A percentile compares a stretch with the other conserved stretches of the same genome.
Evolutionary conservation across 352 stramenopile genomes (phyloP).

Genomic region (Blastocystis sp.): DNA sequence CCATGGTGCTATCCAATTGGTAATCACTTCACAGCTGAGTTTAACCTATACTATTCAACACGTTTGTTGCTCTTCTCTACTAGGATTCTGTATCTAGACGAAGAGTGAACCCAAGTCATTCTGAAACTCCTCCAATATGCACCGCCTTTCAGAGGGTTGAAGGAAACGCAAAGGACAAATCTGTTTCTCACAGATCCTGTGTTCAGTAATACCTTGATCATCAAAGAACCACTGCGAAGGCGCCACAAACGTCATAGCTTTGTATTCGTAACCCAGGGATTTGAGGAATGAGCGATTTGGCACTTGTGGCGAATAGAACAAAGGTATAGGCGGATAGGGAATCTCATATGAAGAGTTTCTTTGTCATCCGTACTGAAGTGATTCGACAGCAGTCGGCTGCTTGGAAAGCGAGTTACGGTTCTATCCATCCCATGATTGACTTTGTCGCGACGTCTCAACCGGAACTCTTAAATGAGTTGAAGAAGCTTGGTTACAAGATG

Average conservation of each 20-base stretch:
- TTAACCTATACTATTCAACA: no score
- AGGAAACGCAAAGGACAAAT: no score
- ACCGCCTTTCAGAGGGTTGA: no score
- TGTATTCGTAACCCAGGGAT: neutral
- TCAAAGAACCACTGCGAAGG: neutral
- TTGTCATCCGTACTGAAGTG: neutral
- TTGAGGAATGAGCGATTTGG: slow-evolving; percentile 1
- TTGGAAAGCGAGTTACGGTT: neutral
- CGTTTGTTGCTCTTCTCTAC: no score
- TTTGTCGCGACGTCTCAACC: neutral
- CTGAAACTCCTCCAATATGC: no score
- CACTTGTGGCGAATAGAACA: slow-evolving; percentile 23
- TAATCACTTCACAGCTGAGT: no score
- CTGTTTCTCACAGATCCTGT: no score
- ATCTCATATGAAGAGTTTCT: neutral
- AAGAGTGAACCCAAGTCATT: no score
- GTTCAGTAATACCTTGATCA: neutral
- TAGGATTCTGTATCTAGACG: no score
- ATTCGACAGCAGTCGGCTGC: neutral
- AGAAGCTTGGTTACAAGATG: slow-evolving; percentile 6
- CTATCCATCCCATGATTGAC: neutral
- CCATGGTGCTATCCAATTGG: no score
- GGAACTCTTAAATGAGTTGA: neutral
- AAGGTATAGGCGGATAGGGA: neutral
- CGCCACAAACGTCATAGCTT: neutral